Evolutionary conservation across 2,329 filamentous ascomycete species (phyloP), one percentile per base, ranked within the genome.

Genomic region (Metarhizium sp.): DNA sequence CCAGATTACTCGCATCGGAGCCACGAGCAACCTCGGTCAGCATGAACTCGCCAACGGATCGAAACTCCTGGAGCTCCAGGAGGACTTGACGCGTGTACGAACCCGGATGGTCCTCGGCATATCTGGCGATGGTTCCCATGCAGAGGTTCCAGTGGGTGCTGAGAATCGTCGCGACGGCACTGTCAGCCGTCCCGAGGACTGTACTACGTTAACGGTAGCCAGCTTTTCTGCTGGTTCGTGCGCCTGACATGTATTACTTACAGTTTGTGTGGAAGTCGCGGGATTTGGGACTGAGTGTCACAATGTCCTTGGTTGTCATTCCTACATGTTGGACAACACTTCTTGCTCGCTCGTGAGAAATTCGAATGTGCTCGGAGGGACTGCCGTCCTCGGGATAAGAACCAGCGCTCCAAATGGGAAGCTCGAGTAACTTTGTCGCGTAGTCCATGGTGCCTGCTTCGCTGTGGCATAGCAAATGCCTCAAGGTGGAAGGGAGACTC

Each of bases 21-120:
- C 71, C 71, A 54, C 73, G 71, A 1, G 69, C 69, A 5, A 72
- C 55, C 54, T 75, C 71, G 0, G 70, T 74, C 2, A 74, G 62
- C 62, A 74, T 63, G 53, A 71, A 75, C 50, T 71, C 62, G 29
- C 66, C 65, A 42, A 59, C 63, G 32, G 59, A 16, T 2, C 64
- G 58, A 53, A 67, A 68, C 1, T 42, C 59, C 8, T 60, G 45
- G 6, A 62, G 57, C 29, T 59, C 51, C 2, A 56, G 20, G 13
- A 66, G 55, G 6, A 63, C 52, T n/a, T 5, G 1, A 40, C 38
- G 38, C 3, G 54, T 46, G 2, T 3, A 25, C 14, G 67, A 59
- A 51, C 63, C 60, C 2, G 59, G 62, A 2, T 47, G 56, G 8
- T 38, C 20, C 11, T 34, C 25, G 2, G 49, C 38, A 16, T 50